phyloP scores from a whole-genome alignment of 352 stramenopile genomes.

The Pythium diclinum region DNA sequence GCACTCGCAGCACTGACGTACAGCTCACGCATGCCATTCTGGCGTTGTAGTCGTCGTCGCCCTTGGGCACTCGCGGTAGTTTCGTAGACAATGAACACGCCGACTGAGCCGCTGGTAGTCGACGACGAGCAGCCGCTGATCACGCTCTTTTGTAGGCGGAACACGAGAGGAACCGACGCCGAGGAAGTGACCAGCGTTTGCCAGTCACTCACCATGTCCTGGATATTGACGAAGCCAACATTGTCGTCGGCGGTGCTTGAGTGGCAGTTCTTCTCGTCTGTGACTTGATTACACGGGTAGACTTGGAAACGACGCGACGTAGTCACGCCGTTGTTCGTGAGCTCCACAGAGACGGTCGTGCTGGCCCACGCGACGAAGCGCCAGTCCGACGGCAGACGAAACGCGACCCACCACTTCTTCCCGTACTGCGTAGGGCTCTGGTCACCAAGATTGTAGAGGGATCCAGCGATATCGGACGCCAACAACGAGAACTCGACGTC shows the following conservation, averaged over 20 bases:
- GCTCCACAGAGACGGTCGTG: conserved; percentile 48
- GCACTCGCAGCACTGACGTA: conserved; percentile 31
- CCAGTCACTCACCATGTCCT: conserved; percentile 55
- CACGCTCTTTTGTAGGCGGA: conserved; percentile 58
- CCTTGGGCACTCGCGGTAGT: conserved; percentile 30
- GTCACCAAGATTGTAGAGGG: conserved; percentile 64
- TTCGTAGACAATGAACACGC: conserved; percentile 59
- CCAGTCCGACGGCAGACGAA: conserved; percentile 59
- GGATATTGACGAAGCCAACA: conserved; percentile 64
- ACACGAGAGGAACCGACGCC: conserved; percentile 48
- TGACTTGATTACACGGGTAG: conserved; percentile 52
- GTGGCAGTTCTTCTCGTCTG: conserved; percentile 41
- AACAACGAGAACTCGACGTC: conserved; percentile 69
- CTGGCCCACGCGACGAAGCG: conserved; percentile 67
- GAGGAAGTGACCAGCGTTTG: conserved; percentile 44
- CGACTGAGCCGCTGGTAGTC: conserved; percentile 30
- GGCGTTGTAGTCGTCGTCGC: conserved; percentile 1
- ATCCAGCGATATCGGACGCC: conserved; percentile 64
- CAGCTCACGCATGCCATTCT: conserved; percentile 38
- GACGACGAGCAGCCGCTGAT: conserved; percentile 40
- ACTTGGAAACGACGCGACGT: conserved; percentile 27
- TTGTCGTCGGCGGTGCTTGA: conserved; percentile 27
- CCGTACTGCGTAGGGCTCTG: conserved; percentile 43
- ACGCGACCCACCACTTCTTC: conserved; percentile 73
- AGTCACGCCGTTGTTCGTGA: conserved; percentile 18